Base-by-base conservation (phyloP, 1,284 basidiomycete species). In the Termitomyces sp. region DNA sequence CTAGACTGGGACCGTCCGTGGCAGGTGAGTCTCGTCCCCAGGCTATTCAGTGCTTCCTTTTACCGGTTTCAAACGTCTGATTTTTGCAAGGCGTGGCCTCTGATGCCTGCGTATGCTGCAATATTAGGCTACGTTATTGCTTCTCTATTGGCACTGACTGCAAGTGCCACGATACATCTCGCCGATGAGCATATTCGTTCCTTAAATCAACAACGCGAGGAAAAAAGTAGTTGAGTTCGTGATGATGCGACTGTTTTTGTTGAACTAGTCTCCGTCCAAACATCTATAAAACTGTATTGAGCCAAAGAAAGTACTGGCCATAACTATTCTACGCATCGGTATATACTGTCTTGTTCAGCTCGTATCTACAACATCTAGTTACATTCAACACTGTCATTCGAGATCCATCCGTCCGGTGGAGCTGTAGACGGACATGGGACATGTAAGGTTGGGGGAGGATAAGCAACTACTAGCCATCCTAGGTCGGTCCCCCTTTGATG, bases 1-100 rank as follows among this genome's bases (percentile, higher is more conserved):
- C 82, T 98, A 7, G 94, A 98, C 70, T 98, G 94, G 94, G 94
- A 94, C 67, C 79, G 92, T 48, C 91, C 93, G 9, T 97, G 94
- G 94, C 94, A 97, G 86, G 92, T 91, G 53, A 55, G 81, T 68
- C 19, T 47, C 34, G 40, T 43, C 12, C 12, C 24, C 33, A 21
- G n/a, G 19, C 43, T 17, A 34, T 40, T 42, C 12, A 3, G 28
- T 34, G 2, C 30, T 7, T 13, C 15, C 33, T 50, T 40, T 41
- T n/a, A 31, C n/a, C 19, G 13, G 4, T 44, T 52, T 19, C 5
- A 12, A 8, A 21, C 17, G 38, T 26, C 5, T 52, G 39, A 28
- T 31, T 24, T 34, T 56, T 43, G 26, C 44, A 51, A 92, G 88
- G 80, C 84, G 10, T 94, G 87, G 82, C 91, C 91, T n/a, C 73